phyloP scores from a whole-genome alignment of 2,329 filamentous ascomycete genomes.

The Colletotrichum sp. region DNA sequence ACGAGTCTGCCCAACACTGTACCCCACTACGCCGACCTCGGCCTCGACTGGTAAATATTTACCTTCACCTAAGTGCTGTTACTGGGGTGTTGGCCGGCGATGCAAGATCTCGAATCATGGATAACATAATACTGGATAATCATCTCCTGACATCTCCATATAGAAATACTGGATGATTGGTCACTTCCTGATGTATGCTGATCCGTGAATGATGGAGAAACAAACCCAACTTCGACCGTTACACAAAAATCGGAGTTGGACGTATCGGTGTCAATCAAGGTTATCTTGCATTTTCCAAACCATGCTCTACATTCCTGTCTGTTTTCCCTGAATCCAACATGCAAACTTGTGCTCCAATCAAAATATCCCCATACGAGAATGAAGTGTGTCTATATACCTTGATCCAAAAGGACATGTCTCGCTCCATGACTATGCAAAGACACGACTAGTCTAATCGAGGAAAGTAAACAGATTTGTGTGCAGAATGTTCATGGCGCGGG shows the following conservation, averaged over 20 bases:
- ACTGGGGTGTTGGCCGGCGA: not conserved
- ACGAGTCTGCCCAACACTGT: not conserved
- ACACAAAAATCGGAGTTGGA: not conserved
- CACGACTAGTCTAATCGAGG: constrained; percentile 65
- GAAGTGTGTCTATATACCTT: not conserved
- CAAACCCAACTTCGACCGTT: not conserved
- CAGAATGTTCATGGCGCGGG: constrained; percentile 92
- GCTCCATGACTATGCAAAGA: not conserved
- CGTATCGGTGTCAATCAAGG: not conserved
- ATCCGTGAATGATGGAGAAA: not conserved
- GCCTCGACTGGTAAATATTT: constrained; percentile 7
- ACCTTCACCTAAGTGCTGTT: not conserved
- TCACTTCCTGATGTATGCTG: not conserved
- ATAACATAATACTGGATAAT: not conserved
- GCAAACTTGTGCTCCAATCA: not conserved
- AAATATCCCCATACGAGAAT: not conserved
- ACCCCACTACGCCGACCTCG: constrained; percentile 13
- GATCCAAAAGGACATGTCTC: not conserved
- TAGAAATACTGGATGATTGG: not conserved
- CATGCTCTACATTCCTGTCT: not conserved
- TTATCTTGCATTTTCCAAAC: not conserved
- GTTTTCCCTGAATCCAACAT: not conserved
- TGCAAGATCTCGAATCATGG: not conserved
- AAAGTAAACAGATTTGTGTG: constrained; percentile 98
- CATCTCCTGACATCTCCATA: not conserved